A percentile compares a stretch with the other conserved stretches of the same genome.
phyloP scores from a whole-genome alignment of 805 yeast genomes.

The Starmerella floricola region DNA sequence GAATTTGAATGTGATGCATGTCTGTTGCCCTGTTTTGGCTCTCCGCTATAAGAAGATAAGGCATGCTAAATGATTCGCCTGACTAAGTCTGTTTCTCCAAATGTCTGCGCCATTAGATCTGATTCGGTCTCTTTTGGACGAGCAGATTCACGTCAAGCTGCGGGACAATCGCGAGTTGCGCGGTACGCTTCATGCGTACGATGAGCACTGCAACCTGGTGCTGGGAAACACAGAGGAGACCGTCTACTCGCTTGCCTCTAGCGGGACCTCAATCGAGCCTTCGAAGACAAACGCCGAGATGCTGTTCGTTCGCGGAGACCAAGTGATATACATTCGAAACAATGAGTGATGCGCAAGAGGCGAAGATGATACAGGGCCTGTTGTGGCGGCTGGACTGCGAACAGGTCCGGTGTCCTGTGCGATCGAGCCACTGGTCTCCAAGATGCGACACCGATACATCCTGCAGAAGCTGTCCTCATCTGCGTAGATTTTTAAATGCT shows the following conservation, averaged over 20 bases:
- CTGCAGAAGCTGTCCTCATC: too few relatives aligned
- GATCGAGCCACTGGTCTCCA: too few relatives aligned
- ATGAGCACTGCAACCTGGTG: constrained; percentile 92
- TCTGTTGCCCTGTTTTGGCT: too few relatives aligned
- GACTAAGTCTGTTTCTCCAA: background rate
- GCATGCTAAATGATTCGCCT: too few relatives aligned
- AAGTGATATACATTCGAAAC: constrained; percentile 59
- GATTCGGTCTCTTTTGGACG: constrained; percentile 76
- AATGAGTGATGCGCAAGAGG: too few relatives aligned
- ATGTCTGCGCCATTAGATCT: constrained; percentile 77
- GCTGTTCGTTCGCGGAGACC: constrained; percentile 96
- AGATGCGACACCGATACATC: too few relatives aligned
- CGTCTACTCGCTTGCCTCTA: constrained; percentile 47
- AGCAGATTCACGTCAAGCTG: constrained; percentile 71
- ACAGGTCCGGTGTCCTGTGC: too few relatives aligned
- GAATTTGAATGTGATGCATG: too few relatives aligned
- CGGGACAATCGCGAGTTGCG: constrained; percentile 88
- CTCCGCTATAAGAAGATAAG: too few relatives aligned
- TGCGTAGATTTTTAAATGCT: too few relatives aligned
- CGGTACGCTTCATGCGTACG: constrained; percentile 87
- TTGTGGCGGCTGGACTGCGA: too few relatives aligned
- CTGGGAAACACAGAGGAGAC: constrained; percentile 86
- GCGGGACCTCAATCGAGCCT: constrained; percentile 32
- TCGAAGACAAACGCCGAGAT: constrained; percentile 57
- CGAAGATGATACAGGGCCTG: too few relatives aligned